Percentiles rank a stretch among this genome's conserved stretches.
phyloP scores from a whole-genome alignment of 148 eudicot species.

The Vaccinium corymbosum region DNA sequence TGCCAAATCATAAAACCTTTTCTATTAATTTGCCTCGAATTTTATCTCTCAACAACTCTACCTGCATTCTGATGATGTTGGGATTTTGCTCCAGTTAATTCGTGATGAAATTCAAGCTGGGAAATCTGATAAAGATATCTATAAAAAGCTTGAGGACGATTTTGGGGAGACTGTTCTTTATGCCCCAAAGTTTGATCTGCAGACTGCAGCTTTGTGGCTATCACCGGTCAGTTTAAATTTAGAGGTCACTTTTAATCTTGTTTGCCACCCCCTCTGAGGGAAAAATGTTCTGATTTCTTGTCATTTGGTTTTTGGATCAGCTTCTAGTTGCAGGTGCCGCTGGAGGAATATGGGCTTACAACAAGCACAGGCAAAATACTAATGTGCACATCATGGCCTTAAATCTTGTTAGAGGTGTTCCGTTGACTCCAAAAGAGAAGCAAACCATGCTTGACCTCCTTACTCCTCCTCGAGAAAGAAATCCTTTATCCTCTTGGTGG shows the following conservation, averaged over 20 bases:
- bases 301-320: conserved; percentile 32
- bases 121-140: conserved; percentile 83
- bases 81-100: conserved; percentile 55
- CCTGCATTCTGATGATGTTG: conserved; percentile 18
- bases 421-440: conserved; percentile 81
- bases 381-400: conserved; percentile 92
- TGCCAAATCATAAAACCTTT: neutral
- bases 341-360: conserved; percentile 82
- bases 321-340: conserved; percentile 77
- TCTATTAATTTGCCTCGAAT: neutral
- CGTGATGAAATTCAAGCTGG: conserved; percentile 90
- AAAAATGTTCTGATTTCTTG: neutral
- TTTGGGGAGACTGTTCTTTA: conserved; percentile 89
- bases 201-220: conserved; percentile 93
- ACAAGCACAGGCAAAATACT: conserved; percentile 72
- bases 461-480: conserved; percentile 62
- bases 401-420: conserved; percentile 80
- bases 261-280: neutral
- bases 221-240: conserved; percentile 60
- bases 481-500: conserved; percentile 57
- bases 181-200: conserved; percentile 76
- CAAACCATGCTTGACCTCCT: conserved; percentile 84
- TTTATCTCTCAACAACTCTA: neutral
- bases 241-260: neutral
- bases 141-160: conserved; percentile 81